Percentiles rank a stretch among this genome's conserved stretches.
Conservation (phyloP, 176 grass and related monocot species). For the Bromus sterilis region DNA sequence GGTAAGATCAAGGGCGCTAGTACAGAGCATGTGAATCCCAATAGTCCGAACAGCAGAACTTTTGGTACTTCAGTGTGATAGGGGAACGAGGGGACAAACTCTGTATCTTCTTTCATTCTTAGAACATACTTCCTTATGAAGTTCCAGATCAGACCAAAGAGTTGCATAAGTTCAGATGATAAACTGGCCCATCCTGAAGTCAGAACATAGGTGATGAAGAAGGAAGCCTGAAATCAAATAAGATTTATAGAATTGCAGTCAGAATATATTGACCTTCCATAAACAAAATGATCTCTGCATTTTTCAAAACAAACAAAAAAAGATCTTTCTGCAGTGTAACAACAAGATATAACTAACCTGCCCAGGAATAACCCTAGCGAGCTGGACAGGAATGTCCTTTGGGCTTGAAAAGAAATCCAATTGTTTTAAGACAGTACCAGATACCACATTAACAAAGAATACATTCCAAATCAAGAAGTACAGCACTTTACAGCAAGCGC, state of each 20-base stretch:
- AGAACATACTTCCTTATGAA: slow-evolving; percentile 73
- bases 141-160: slow-evolving; percentile 72
- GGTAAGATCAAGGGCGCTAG: slow-evolving; percentile 87
- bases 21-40: slow-evolving; percentile 87
- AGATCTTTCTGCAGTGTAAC: not conserved
- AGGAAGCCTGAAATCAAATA: slow-evolving; percentile 68
- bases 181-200: slow-evolving; percentile 99
- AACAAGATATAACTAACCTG: slow-evolving; percentile 48
- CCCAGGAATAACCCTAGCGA: slow-evolving; percentile 81
- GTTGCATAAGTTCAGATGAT: slow-evolving; percentile 80
- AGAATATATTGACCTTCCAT: not conserved
- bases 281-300: not conserved
- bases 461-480: slow-evolving; percentile 94
- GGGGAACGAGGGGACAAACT: slow-evolving; percentile 60
- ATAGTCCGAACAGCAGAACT: slow-evolving; percentile 69
- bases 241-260: slow-evolving; percentile 5
- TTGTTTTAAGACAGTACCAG: slow-evolving; percentile 79
- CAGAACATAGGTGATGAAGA: slow-evolving; percentile 98
- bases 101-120: slow-evolving; percentile 54
- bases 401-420: slow-evolving; percentile 66
- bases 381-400: slow-evolving; percentile 61
- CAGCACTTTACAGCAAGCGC: slow-evolving; percentile 87
- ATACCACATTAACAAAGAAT: slow-evolving; percentile 90
- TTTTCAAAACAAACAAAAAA: not conserved
- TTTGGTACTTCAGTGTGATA: slow-evolving; percentile 97